Percentiles rank a stretch among this genome's conserved stretches.
Conservation (phyloP, 768 basidiomycete genomes). For the Amanita fuliginea region DNA sequence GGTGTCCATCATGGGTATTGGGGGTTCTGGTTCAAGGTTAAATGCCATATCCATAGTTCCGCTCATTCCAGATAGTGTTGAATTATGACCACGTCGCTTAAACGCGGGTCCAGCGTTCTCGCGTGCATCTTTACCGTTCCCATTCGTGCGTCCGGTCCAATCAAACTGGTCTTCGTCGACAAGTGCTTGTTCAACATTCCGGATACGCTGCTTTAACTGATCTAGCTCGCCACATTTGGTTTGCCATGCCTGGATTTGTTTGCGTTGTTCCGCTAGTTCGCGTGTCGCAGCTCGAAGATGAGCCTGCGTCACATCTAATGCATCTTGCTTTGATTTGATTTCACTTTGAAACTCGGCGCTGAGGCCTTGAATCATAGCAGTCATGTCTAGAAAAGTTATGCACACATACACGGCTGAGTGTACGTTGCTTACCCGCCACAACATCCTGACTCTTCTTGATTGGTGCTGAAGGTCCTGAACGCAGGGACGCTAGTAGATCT, state of each 20-base stretch:
- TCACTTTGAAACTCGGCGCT: conserved; percentile 74
- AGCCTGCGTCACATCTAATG: conserved; percentile 77
- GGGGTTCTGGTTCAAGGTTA: conserved; percentile 64
- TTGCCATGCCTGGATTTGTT: conserved; percentile 73
- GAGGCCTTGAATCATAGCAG: conserved; percentile 70
- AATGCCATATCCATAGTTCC: conserved; percentile 54
- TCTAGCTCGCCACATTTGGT: conserved; percentile 67
- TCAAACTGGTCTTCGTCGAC: conserved; percentile 74
- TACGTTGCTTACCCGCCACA: conserved; percentile 43
- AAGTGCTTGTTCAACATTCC: conserved; percentile 76
- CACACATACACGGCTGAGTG: neutral
- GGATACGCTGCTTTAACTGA: conserved; percentile 65
- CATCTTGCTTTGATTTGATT: conserved; percentile 77
- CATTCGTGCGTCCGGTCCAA: conserved; percentile 70
- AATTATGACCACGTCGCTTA: conserved; percentile 53
- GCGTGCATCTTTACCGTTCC: conserved; percentile 27
- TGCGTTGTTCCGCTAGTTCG: conserved; percentile 83
- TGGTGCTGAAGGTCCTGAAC: conserved; percentile 64
- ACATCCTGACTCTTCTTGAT: conserved; percentile 87
- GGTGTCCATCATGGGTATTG: conserved; percentile 51
- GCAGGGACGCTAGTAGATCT: conserved; percentile 66
- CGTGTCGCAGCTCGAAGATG: conserved; percentile 85
- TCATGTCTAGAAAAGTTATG: conserved; percentile 51
- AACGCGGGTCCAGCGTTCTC: conserved; percentile 51
- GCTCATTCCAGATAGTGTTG: conserved; percentile 55